Evolutionary conservation across 2,329 filamentous ascomycete species (phyloP), one percentile per base, ranked within the genome.

Genomic region (Orbilia quercus): DNA sequence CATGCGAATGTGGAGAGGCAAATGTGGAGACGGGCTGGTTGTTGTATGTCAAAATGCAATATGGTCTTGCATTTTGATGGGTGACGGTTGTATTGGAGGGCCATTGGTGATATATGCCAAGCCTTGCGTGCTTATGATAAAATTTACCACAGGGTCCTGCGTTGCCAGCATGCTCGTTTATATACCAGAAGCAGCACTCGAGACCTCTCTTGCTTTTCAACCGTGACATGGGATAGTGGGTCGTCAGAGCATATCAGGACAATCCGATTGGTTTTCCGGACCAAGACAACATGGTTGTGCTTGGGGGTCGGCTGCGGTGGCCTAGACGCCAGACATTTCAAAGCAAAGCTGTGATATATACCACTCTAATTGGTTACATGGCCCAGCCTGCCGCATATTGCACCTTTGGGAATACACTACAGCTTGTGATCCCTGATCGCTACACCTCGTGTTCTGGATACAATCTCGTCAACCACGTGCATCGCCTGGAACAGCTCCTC

Each of bases 401-500:
- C 28, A 31, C 28, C 57, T 57, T 50, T n/a, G n/a, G n/a, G 14
- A 42, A 18, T 5, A 20, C 9, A 45, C 63, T 64, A 64, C 48
- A 63, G 23, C 51, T 73, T 73, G 38, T 73, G 60, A 73, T 66
- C 69, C 51, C 71, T 67, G 57, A 64, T 60, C 11, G 64, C n/a
- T 45, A 51, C 51, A 38, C 60, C 54, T 58, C 60, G 44, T 14
- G 66, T 67, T 20, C 50, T 53, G 45, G 44, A 63, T 45, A 80
- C 76, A n/a, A 77, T 77, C 75, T 79, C 78, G 67, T 80, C 78
- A 38, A 81, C 77, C 7, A 75, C 78, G 38, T 76, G 77, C 60
- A 81, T 75, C 7, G 78, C 79, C n/a, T 77, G 77, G 23, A 80
- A 54, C 12, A 86, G 77, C 78, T 86, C 85, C 77, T 87, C 85